Evolutionary conservation across 1,139 yeast species (phyloP), one percentile per base, ranked within the genome.

Genomic region (Blastobotrys ciferrii): DNA sequence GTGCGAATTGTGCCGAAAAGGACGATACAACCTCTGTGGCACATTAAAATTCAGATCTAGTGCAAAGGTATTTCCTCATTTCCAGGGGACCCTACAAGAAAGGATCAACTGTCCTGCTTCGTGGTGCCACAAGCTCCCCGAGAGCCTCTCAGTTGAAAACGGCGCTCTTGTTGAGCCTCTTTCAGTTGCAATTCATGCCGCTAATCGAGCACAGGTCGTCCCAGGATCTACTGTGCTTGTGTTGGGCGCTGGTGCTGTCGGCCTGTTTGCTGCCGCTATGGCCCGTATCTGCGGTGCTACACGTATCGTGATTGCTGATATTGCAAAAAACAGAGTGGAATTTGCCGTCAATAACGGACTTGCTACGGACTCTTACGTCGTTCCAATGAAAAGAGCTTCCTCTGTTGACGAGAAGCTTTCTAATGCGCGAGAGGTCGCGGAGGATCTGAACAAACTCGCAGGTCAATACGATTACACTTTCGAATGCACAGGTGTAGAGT

Each of bases 211-310:
- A 9, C 73, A 73, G 32, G 71, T 84, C 50, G 73, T 69, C 36
- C 81, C 84, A 55, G 95, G 94, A 51, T 89, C 85, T 52, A 71
- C 75, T n/a, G 87, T 84, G 17, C 82, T 82, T 38, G 86, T 88
- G 1, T 82, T 84, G 58, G 97, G 96, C 42, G 96, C 96, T 32
- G 97, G 97, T 9, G 96, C 96, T 4, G 92, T 89, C 49, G 97
- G 96, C 28, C 69, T 88, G 45, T 72, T 88, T 52, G 74, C 82
- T 46, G 95, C 94, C 20, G 79, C 84, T 32, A 85, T 82, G 32
- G 94, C 92, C 20, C 77, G 75, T 49, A 84, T 87, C 9, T 84
- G 82, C 58, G 96, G 96, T 32, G 95, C 95, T 4, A 70, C 82
- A 32, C 74, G 75, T 32, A 79, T 85, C 43, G 73, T 81, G 55